A percentile compares a stretch with the other conserved stretches of the same genome.
These are phyloP conservation scores for Pichia nanzhaoensis DNA, from an alignment of 805 yeast species.

Conservation along the genomic window DNA sequence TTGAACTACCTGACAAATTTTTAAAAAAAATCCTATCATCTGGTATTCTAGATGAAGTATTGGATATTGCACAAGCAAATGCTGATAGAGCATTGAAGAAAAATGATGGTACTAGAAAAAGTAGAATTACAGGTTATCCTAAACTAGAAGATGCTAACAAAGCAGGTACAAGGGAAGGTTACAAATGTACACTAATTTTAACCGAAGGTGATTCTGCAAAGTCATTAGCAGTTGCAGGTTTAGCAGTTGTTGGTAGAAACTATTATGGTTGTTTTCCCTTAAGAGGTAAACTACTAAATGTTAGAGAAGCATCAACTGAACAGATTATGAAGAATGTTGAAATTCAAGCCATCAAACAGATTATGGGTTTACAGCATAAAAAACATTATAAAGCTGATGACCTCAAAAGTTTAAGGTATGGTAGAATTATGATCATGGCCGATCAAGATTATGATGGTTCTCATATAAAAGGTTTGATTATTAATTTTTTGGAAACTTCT, in stretches of 20 bases:
- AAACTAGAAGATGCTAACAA: conserved; percentile 92
- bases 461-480: conserved; percentile 92
- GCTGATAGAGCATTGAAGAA: conserved; percentile 83
- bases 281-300: conserved; percentile 91
- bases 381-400: conserved; percentile 61
- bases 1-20: conserved; percentile 69
- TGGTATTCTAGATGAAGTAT: conserved; percentile 61
- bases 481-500: conserved; percentile 86
- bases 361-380: conserved; percentile 92
- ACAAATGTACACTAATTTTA: conserved; percentile 83
- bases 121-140: conserved; percentile 79
- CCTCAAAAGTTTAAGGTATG: conserved; percentile 74
- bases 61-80: conserved; percentile 79
- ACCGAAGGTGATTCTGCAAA: conserved; percentile 98
- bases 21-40: conserved; percentile 68
- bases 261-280: conserved; percentile 92
- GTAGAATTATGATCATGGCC: conserved; percentile 97
- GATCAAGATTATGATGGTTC: conserved; percentile 99
- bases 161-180: conserved; percentile 92
- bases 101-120: conserved; percentile 80
- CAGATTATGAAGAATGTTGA: conserved; percentile 90
- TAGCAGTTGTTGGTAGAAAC: conserved; percentile 93
- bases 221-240: conserved; percentile 86
- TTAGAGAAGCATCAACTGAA: conserved; percentile 94
- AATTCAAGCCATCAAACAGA: conserved; percentile 90